Conservation (phyloP, 2,329 filamentous ascomycete genomes). For the Rhynchosporium agropyri region DNA sequence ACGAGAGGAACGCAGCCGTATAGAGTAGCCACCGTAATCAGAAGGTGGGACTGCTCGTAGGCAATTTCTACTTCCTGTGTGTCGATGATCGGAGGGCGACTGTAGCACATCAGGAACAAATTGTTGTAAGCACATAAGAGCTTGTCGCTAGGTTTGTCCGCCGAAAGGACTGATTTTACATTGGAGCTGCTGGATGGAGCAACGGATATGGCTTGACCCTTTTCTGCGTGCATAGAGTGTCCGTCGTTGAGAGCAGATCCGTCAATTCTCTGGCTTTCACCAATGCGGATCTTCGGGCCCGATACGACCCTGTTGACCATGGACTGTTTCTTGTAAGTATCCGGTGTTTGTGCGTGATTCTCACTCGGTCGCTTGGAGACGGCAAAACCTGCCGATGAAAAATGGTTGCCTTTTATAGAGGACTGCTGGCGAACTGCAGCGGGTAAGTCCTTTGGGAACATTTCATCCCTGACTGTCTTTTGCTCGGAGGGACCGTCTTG, state of each 20-base stretch:
- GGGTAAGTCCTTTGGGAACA: neutral
- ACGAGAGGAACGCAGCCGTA: slow-evolving; percentile 22
- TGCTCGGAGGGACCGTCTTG: neutral
- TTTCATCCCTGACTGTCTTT: neutral
- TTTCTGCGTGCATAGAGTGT: neutral
- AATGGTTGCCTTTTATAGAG: neutral
- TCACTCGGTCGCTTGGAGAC: no score
- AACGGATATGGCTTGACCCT: neutral
- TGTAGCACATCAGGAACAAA: slow-evolving; percentile 30
- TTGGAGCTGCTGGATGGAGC: neutral
- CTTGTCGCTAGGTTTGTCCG: slow-evolving; percentile 4
- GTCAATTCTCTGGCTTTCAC: neutral
- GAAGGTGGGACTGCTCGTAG: slow-evolving; percentile 24
- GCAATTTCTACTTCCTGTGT: slow-evolving; percentile 22
- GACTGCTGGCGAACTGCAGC: neutral
- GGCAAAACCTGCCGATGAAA: neutral
- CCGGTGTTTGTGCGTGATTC: no score
- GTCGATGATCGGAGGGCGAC: slow-evolving; percentile 22
- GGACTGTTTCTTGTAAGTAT: neutral
- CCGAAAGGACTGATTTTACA: no score
- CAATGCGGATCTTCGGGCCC: no score
- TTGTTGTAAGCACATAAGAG: slow-evolving; percentile 27
- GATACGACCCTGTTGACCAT: neutral
- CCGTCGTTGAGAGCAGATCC: neutral
- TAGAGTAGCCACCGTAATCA: slow-evolving; percentile 22